Evolutionary conservation across 2,329 filamentous ascomycete genomes (phyloP), one percentile per base, ranked within the genome.

Genomic region (Teratosphaeria zuluensis): DNA sequence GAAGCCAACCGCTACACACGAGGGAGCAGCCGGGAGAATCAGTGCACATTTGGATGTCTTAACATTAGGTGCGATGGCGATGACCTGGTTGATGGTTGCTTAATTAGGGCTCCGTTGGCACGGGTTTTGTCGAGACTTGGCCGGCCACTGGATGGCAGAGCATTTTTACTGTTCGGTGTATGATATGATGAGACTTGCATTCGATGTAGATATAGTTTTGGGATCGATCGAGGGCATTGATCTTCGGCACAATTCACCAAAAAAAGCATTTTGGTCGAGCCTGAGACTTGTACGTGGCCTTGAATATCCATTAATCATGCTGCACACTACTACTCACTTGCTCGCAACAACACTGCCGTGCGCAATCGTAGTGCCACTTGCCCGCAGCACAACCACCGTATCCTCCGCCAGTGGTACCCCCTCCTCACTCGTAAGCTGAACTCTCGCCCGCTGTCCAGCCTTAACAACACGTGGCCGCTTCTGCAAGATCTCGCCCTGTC

Each of bases 401-500:
- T 89, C 89, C 16, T 82, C 80, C 73, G 96, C 94, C 53, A 97
- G 73, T 16, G 94, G 91, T 56, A 94, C 83, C 63, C 85, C 86
- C 24, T 86, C 84, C 68, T 96, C 76, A 70, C 70, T 54, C 14
- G 54, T 58, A 3, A 74, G 53, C 57, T 88, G 87, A 30, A 97
- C 84, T 58, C 84, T 79, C 1, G 96, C 81, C 60, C 89, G 81
- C 4, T 91, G 92, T 56, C 96, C 85, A 56, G 79, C 83, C 71
- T 89, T 87, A 28, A 97, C 83, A 62, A 96, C 84, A 72, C 87
- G 87, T 0, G 92, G 91, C 69, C 86, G 90, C 78, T 90, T 95
- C 79, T 92, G 95, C 51, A 85, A 70, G 0, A 87, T 76, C n/a
- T 82, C 80, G 0, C 91, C 92, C 1, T 83, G 89, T 8, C 80